Evolutionary conservation across 2,329 filamentous ascomycete species (phyloP), one percentile per base, ranked within the genome.

Genomic region (Trichoderma hamatum): DNA sequence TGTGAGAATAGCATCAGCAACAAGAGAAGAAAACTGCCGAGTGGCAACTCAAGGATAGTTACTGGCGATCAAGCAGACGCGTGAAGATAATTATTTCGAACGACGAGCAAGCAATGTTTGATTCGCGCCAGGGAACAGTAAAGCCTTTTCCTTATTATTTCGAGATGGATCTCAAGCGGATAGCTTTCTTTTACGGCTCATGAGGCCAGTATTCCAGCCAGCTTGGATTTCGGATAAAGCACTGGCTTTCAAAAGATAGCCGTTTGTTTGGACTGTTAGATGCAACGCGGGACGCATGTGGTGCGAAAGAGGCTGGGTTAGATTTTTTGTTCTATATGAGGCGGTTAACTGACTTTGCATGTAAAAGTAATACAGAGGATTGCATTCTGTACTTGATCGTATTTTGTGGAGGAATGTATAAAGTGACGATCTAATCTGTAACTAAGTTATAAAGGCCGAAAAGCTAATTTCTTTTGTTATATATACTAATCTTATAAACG

Each of bases 1-100:
- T 39, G 26, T 14, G 61, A 69, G 24, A 56, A 36, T 10, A 46
- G n/a, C 26, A 5, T 46, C 7, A 49, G 28, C 59, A 24, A 56
- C 16, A 70, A 71, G 49, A 55, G 34, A 30, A 67, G 71, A 19
- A 71, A 69, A 36, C 32, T 71, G 21, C 28, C 62, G 5, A 59
- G 39, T 16, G 43, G 39, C 3, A 52, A 46, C 30, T 30, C 56
- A 6, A 21, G 2, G n/a, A 36, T 51, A 28, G 68, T 67, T 61
- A 36, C 56, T 36, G 55, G 63, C 46, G 28, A 56, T 61, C 46
- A 55, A 51, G 13, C 14, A 63, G 32, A 56, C 26, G 26, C 26
- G 26, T 30, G 11, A 49, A 39, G 46, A 30, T 6, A 6, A 24
- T 24, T 1, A 39, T 19, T 51, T 14, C 7, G 3, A 2, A 24